Evolutionary conservation across 2,329 filamentous ascomycete genomes (phyloP), one percentile per base, ranked within the genome.

Genomic region (Aspergillus sp.): DNA sequence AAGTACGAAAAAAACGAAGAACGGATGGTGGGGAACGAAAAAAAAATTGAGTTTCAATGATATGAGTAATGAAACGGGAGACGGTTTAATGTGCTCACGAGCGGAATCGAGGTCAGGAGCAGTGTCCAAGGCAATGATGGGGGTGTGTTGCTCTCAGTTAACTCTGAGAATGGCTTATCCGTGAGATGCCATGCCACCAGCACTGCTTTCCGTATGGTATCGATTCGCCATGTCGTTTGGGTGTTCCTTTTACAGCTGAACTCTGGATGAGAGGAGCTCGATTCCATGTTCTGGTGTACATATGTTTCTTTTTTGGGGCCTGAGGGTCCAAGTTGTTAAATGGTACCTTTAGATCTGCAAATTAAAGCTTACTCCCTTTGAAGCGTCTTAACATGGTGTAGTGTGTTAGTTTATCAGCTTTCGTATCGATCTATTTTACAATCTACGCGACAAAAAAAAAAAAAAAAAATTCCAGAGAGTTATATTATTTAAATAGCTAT

Each of bases 251-350:
- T 40, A 38, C 44, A 35, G 37, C 39, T 43, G 43, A 39, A 43
- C 40, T 50, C 45, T 31, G 47, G 40, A 47, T 44, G 42, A 43
- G 51, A 48, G 46, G 46, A 42, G 52, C 48, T 55, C 47, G 46
- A 50, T 47, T 49, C 48, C 53, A 55, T 55, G 47, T 57, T 60
- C 56, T 60, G 58, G 63, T 63, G 60, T 64, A 64, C 55, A 64
- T 64, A 64, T 56, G 53, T 56, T 60, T 56, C 41, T 44, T 19
- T 19, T 19, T 19, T 37, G 27, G 44, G 47, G 48, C 50, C 45
- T 43, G 44, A 50, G 48, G 45, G 44, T 47, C 43, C 43, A 45
- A 19, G 19, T 19, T 19, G 19, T 19, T 19, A 19, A 19, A 19
- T 19, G 19, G 19, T 19, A 19, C 19, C 19, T 19, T 19, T 19